Conservation (phyloP, 2,329 filamentous ascomycete species). For the Fusarium marasasianum region DNA sequence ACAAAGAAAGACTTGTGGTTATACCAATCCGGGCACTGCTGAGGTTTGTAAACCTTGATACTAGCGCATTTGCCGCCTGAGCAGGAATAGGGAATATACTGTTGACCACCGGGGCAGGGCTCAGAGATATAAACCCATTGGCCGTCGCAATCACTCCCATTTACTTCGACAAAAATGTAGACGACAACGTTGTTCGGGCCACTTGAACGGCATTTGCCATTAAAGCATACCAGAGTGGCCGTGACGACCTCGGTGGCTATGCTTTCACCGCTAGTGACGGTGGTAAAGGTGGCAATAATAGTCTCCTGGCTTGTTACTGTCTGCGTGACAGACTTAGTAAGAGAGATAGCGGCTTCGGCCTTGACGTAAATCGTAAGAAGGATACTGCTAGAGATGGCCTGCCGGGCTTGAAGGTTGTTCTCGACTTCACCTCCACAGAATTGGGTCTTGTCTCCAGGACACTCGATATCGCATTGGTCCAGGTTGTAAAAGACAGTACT, state of each 20-base stretch:
- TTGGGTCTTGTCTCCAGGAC: constrained; percentile 33
- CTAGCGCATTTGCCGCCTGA: not conserved
- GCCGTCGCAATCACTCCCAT: not conserved
- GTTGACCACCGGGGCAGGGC: not conserved
- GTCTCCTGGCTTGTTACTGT: not conserved
- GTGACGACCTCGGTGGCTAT: not conserved
- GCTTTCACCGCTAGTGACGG: not conserved
- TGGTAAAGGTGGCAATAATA: not conserved
- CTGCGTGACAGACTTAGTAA: not conserved
- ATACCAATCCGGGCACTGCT: not conserved
- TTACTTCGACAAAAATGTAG: not conserved
- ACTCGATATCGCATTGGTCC: constrained; percentile 23
- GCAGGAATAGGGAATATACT: not conserved
- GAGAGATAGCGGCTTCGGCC: not conserved
- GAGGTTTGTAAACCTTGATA: not conserved
- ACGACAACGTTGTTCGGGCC: not conserved
- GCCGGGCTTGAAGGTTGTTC: constrained; percentile 24
- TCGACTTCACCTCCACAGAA: constrained; percentile 32
- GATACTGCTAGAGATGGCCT: not conserved
- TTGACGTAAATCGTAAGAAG: not conserved
- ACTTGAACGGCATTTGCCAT: not conserved
- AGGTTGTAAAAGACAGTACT: not conserved
- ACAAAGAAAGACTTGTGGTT: not conserved
- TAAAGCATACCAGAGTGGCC: not conserved
- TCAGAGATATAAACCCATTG: not conserved